Base-by-base conservation (phyloP, 768 basidiomycete species). In the Termitomyces sp. region DNA sequence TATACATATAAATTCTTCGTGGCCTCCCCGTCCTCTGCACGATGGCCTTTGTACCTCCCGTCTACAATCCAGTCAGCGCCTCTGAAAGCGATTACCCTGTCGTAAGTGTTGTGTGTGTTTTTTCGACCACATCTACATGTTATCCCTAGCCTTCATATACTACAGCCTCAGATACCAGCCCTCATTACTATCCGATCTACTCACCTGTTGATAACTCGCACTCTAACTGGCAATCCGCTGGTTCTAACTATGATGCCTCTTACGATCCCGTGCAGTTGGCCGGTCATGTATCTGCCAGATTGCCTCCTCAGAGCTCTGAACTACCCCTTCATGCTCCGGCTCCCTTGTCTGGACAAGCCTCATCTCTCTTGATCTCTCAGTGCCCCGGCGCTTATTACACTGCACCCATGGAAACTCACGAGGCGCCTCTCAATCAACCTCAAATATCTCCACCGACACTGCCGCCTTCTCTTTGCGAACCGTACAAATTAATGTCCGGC, bases 311-410 rank as follows among this genome's bases (percentile, higher is more conserved):
- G 36, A 50, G 56, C 12, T 59, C 69, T 47, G 58, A 57, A 5
- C 12, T 69, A 2, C 71, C 71, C 47, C 68, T 75, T 11, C 70
- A 74, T 54, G 71, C 72, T 2, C 73, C 74, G 34, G 59, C 71
- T 12, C 72, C 71, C 4, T 60, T 72, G 20, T 60, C 69, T 10
- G 61, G 66, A 15, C 65, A 63, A 47, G 51, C 63, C 10, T 61
- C 64, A 25, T 43, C 70, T 25, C 64, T 66, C 25, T 56, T 69
- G 45, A 56, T 67, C 58, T 20, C 56, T 14, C 51, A 38, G 20
- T 40, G 42, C 31, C 11, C 55, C 42, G 17, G 14, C 31, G n/a
- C 17, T 12, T 56, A 56, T 14, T 56, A 45, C 55, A 15, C 42
- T 8, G 32, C 12, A 4, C 42, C 32, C 9, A 45, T 38, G 45